Evolutionary conservation across 1,284 basidiomycete genomes (phyloP), one percentile per base, ranked within the genome.

Genomic region (Hypsizygus ulmarius): DNA sequence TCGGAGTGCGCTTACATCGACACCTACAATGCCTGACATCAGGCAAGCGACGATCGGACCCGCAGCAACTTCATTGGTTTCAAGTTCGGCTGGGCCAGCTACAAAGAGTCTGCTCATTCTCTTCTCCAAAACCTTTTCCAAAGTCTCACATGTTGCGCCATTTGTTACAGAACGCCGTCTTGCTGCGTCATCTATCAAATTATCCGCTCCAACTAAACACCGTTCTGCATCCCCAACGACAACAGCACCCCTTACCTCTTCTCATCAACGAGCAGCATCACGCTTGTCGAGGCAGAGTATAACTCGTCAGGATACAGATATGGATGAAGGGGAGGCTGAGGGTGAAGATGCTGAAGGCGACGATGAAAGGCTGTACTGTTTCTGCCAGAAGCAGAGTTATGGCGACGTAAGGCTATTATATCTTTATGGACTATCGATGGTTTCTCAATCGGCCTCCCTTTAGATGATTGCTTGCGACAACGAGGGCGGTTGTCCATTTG

Each of bases 381-480:
- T 75, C 64, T 77, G 74, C 47, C 72, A 72, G 55, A 73, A 71
- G 52, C 69, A 67, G 50, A 77, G 74, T 50, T 75, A 72, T 49
- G 74, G 74, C 36, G 74, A 75, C 50, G 73, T 75, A 42, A 44
- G 67, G 58, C 1, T 25, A 30, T 41, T 16, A 45, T 33, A 46
- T 19, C 15, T n/a, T 43, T 3, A 16, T 36, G 19, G 18, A 8
- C 11, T 11, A 15, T 36, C 27, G 28, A 28, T 47, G 25, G 41
- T 34, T 1, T 50, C 45, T 6, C 29, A 16, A 42, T 44, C 28
- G 14, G 15, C 38, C 19, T 8, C 3, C n/a, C n/a, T 42, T 10
- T 49, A 75, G 73, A 75, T 75, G 73, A 74, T 75, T 56, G 73
- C 72, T 1, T 75, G 73, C 47, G 73, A 75, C 51, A 74, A 74